These are phyloP conservation scores for Aspergillus latus DNA, from an alignment of 2,329 filamentous ascomycete genomes.

Conservation along the genomic window DNA sequence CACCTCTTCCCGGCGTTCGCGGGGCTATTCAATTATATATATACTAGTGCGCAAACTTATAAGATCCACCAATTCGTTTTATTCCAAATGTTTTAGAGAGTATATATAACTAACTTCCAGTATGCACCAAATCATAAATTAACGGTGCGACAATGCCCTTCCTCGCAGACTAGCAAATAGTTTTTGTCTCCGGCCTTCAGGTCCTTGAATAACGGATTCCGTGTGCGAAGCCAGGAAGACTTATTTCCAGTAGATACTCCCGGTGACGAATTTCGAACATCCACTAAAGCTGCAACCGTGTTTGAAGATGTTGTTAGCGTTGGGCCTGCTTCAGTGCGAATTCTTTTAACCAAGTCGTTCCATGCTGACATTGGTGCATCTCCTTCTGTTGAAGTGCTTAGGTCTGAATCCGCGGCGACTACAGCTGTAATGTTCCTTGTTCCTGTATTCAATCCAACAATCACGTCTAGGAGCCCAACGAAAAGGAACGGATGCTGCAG, in stretches of 20 bases:
- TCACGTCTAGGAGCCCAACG: slow-evolving; percentile 71
- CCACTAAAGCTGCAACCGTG: slow-evolving; percentile 36
- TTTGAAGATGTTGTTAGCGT: slow-evolving; percentile 36
- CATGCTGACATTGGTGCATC: slow-evolving; percentile 25
- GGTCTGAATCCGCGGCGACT: slow-evolving; percentile 33
- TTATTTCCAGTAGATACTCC: slow-evolving; percentile 36
- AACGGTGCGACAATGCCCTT: slow-evolving; percentile 36
- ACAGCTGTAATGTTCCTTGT: slow-evolving; percentile 60
- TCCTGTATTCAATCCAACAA: slow-evolving; percentile 74
- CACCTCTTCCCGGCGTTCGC: no score
- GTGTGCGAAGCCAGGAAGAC: slow-evolving; percentile 40
- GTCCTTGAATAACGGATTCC: slow-evolving; percentile 40
- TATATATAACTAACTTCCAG: background rate
- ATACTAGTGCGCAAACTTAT: no score
- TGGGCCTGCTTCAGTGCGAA: slow-evolving; percentile 36
- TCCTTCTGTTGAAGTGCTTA: slow-evolving; percentile 15
- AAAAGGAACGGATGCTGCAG: slow-evolving; percentile 93
- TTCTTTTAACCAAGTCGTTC: slow-evolving; percentile 31
- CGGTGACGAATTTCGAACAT: slow-evolving; percentile 35
- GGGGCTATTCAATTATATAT: no score
- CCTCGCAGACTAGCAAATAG: slow-evolving; percentile 41
- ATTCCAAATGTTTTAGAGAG: no score
- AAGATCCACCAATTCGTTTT: no score
- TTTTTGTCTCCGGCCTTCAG: slow-evolving; percentile 39
- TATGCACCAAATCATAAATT: slow-evolving; percentile 29